Evolutionary conservation across 192 early-diverging fungal species (phyloP).

Genomic region (Umbelopsis sp.): DNA sequence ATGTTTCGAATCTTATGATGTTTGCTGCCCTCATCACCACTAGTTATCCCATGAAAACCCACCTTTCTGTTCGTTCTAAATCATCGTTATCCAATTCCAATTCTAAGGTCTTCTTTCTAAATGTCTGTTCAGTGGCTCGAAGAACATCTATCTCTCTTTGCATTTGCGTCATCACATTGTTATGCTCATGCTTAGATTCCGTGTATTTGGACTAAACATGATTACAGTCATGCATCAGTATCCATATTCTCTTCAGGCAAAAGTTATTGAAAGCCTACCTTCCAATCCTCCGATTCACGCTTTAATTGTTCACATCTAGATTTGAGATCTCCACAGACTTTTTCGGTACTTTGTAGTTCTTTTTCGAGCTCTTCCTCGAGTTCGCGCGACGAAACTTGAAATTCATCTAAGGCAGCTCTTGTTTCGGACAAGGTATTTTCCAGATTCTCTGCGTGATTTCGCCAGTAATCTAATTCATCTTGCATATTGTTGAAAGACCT

Average conservation of each 20-base stretch:
- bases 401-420: conserved; percentile 63
- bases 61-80: conserved; percentile 70
- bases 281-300: conserved; percentile 72
- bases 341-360: conserved; percentile 72
- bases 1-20: not conserved
- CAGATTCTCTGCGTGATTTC: conserved; percentile 48
- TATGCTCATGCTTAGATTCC: conserved; percentile 65
- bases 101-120: conserved; percentile 71
- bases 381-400: conserved; percentile 67
- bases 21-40: not conserved
- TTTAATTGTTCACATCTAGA: conserved; percentile 64
- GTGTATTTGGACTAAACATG: conserved; percentile 60
- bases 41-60: not conserved
- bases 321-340: conserved; percentile 63
- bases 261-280: conserved; percentile 38
- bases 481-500: conserved; percentile 56
- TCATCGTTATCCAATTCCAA: conserved; percentile 82
- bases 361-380: conserved; percentile 73
- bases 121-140: conserved; percentile 68
- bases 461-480: conserved; percentile 74
- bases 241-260: not conserved
- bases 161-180: conserved; percentile 65
- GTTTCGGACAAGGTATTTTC: conserved; percentile 61
- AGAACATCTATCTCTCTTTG: conserved; percentile 76
- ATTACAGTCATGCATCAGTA: not conserved